A percentile compares a stretch with the other conserved stretches of the same genome.
phyloP scores from a whole-genome alignment of 805 yeast species.

The Candida tibetensis region DNA sequence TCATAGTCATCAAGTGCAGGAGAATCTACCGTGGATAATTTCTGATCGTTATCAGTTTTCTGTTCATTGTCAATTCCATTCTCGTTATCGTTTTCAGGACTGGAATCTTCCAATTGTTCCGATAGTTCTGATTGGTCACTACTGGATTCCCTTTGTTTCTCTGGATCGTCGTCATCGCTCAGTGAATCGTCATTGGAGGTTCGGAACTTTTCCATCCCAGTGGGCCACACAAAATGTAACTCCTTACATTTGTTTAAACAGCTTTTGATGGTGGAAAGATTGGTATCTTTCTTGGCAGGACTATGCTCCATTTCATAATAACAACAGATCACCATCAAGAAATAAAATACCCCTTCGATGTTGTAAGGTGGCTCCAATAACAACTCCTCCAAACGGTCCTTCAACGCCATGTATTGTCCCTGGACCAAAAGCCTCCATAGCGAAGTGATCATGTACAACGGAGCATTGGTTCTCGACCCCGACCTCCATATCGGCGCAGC shows the following conservation, averaged over 20 bases:
- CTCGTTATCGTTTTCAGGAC: background rate
- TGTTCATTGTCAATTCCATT: constrained; percentile 1
- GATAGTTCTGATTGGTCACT: constrained; percentile 1
- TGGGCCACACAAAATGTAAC: constrained; percentile 25
- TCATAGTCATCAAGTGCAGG: no score
- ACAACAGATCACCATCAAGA: constrained; percentile 30
- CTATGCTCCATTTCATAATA: background rate
- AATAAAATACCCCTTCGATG: constrained; percentile 40
- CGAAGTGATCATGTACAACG: constrained; percentile 37
- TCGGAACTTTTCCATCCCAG: background rate
- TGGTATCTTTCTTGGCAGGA: background rate
- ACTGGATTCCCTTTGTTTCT: background rate
- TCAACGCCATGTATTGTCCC: constrained; percentile 33
- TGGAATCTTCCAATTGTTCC: constrained; percentile 3
- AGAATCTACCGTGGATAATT: no score
- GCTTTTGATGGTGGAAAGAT: background rate
- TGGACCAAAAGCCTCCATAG: constrained; percentile 42
- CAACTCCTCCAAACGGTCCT: constrained; percentile 34
- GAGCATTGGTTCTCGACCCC: constrained; percentile 41
- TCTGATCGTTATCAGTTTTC: no score
- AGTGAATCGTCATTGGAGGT: background rate
- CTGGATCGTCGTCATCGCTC: background rate
- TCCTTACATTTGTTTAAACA: constrained; percentile 18
- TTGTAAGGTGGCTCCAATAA: constrained; percentile 42
- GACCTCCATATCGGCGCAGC: constrained; percentile 39